Base-by-base conservation (phyloP, 805 yeast genomes). In the Ogataea sp. region DNA sequence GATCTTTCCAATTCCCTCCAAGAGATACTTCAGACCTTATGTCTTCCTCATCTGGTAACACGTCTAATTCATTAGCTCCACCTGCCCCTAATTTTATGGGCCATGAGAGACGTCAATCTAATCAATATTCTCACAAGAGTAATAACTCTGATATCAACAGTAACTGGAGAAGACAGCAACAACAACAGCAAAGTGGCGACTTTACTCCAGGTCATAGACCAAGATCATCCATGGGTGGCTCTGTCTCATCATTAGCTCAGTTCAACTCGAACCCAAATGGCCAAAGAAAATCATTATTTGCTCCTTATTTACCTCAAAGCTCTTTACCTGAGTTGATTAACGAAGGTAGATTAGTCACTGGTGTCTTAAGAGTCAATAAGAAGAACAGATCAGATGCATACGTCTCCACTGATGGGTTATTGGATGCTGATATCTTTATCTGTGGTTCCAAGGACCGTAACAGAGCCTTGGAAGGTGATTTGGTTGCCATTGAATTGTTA, bases 391-490 rank as follows among this genome's bases (percentile, higher is more conserved):
- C 96, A 1, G 97, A 93, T 63, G 98, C 98, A 0, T 93, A 94
- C 63, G 97, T 93, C n/a, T 79, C 96, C 6, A 90, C 97, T 1
- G 97, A 89, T 58, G 96, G 96, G 1, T 73, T 89, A 25, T 71
- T 93, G 46, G 98, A 93, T 61, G 95, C 98, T 0, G 98, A 93
- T 61, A 87, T 93, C 44, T 93, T 88, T 56, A 93, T 93, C 48
- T 93, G 97, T 67, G 98, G 98, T 10, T 89, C 97, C 10, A 93
- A 93, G 59, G 98, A 93, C 62, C 83, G 98, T 59, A 93, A 93
- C 62, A 80, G 98, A 58, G 97, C 98, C 2, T 67, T 93, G 39
- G 98, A 93, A 62, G 96, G 97, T 41, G 98, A 93, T 59, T 66
- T 87, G 38, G 98, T 93, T 30, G 98, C 98, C 0, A 89, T 93